A percentile compares a stretch with the other conserved stretches of the same genome.
Conservation (phyloP, 2,329 filamentous ascomycete genomes). For the Ophiostoma triangulosporum region DNA sequence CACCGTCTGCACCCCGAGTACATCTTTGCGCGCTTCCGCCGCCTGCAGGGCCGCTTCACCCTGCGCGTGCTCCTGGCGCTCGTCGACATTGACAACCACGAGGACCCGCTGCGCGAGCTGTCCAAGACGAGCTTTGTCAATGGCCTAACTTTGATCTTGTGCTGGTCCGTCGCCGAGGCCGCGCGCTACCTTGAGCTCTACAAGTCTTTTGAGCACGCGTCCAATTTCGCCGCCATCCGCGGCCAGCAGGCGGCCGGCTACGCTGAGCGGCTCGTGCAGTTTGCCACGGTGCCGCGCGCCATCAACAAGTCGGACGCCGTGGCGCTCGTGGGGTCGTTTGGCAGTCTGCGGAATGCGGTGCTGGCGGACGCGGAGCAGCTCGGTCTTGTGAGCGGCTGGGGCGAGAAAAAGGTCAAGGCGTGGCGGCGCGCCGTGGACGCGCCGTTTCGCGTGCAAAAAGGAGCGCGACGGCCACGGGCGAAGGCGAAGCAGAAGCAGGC, state of each 20-base stretch:
- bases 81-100: constrained; percentile 91
- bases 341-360: constrained; percentile 71
- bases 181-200: constrained; percentile 89
- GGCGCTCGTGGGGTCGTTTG: constrained; percentile 81
- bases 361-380: constrained; percentile 83
- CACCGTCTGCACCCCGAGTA: constrained; percentile 96
- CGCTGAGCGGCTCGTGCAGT: constrained; percentile 76
- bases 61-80: constrained; percentile 77
- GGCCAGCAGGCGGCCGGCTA: constrained; percentile 76
- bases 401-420: constrained; percentile 81
- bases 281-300: constrained; percentile 76
- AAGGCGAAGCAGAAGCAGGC: constrained; percentile 8
- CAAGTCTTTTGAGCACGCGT: constrained; percentile 84
- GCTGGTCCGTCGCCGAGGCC: constrained; percentile 89
- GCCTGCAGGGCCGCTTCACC: constrained; percentile 72
- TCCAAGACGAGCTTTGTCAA: constrained; percentile 89
- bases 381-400: constrained; percentile 77
- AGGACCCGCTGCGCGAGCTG: constrained; percentile 77
- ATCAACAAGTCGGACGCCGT: constrained; percentile 94
- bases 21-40: constrained; percentile 83
- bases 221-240: constrained; percentile 59
- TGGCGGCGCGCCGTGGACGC: constrained; percentile 76
- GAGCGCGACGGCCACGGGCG: constrained; percentile 33
- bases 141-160: constrained; percentile 80
- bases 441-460: constrained; percentile 65